phyloP scores from a whole-genome alignment of 805 yeast genomes.

The Hanseniaspora lindneri region DNA sequence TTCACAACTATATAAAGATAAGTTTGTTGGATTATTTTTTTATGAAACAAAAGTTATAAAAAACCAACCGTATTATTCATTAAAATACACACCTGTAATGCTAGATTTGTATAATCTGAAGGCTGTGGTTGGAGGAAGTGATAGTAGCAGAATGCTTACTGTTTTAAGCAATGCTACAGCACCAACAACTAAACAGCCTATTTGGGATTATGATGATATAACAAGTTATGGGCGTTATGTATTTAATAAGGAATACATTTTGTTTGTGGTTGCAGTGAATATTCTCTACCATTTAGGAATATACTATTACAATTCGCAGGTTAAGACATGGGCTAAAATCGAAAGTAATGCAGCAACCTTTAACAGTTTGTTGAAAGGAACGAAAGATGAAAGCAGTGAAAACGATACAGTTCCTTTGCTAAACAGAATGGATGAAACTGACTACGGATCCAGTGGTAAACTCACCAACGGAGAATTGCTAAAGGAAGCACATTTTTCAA shows the following conservation, averaged over 20 bases:
- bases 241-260: conserved; percentile 28
- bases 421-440: conserved; percentile 1
- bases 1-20: too few species aligned
- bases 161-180: neutral
- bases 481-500: conserved; percentile 54
- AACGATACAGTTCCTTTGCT: conserved; percentile 3
- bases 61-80: neutral
- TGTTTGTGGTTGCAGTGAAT: neutral
- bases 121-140: neutral
- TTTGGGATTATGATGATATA: conserved; percentile 55
- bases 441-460: conserved; percentile 15
- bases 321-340: conserved; percentile 21
- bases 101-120: conserved; percentile 2
- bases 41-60: neutral
- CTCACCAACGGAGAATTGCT: conserved; percentile 18
- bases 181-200: conserved; percentile 13
- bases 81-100: neutral
- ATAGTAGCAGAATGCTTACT: neutral
- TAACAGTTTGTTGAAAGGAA: conserved; percentile 9
- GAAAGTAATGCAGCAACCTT: conserved; percentile 17
- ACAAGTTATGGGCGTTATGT: conserved; percentile 40
- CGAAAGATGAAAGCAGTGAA: conserved; percentile 12
- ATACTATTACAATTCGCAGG: conserved; percentile 27
- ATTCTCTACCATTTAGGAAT: conserved; percentile 20
- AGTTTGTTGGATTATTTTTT: too few species aligned